Evolutionary conservation across 768 basidiomycete species (phyloP), one percentile per base, ranked within the genome.

Genomic region (Lentinula boryana): DNA sequence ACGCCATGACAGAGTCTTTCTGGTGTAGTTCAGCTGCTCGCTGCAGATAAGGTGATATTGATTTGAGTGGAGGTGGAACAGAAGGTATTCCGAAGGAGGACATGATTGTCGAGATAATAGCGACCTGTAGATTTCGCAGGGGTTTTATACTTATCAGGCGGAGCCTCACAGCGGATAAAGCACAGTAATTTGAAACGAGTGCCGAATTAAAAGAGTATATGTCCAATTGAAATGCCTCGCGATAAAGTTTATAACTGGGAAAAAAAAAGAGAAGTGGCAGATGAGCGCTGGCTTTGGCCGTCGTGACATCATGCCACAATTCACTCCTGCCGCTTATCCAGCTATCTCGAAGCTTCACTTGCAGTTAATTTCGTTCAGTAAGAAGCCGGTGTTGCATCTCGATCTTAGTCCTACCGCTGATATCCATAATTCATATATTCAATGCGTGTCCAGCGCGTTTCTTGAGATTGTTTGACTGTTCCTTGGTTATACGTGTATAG

Each of bases 1-100:
- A 98, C 4, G 92, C 83, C 68, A 98, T 85, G 56, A 95, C 78
- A 5, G 93, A 91, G 60, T 99, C 95, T 63, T 89, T 84, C 13
- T 76, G 75, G 56, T 81, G 84, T 66, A 98, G 80, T 71, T 99
- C 97, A 61, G 93, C 85, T 0, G 97, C 92, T 54, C 97, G 85
- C 68, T 95, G 93, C 18, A 98, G 79, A 72, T 84, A 96, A 1
- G 94, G 90, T 4, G 85, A 69, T 59, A 94, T 81, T 27, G 84
- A 63, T 68, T 87, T 91, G 70, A 92, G 84, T 51, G 80, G 78
- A 41, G 76, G 63, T 0, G 88, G 80, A 49, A 87, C 61, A 43
- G 84, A 76, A n/a, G 88, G 86, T 12, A 90, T 74, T 54, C 80
- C 80, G 23, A 65, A 65, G 13, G 71, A 58, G 56, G 76, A 62